Percentiles rank a stretch among this genome's conserved stretches.
phyloP scores from a whole-genome alignment of 345 rosid genomes.

The Psidium friedrichsthalianum region DNA sequence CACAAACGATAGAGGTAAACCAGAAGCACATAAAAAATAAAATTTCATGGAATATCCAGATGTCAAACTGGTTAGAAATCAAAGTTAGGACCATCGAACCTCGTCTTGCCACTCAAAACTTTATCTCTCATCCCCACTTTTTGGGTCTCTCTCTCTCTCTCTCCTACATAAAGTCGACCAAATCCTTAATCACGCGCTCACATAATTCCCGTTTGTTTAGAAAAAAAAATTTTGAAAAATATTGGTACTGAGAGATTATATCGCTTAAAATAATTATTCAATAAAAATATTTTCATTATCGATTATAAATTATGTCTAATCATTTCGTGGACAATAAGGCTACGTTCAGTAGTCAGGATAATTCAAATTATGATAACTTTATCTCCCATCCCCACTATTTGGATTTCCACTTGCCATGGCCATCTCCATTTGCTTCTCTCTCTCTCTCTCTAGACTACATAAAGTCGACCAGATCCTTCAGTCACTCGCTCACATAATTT shows the following conservation, averaged over 20 bases:
- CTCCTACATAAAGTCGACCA: neutral
- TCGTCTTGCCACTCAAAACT: neutral
- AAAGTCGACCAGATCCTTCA: neutral
- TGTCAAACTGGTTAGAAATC: neutral
- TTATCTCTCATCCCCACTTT: neutral
- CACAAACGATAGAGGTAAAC: neutral
- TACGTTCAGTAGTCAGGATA: too few relatives aligned
- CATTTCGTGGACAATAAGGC: neutral
- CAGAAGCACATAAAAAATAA: neutral
- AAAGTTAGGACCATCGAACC: neutral
- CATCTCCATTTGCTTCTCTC: neutral
- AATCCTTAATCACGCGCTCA: neutral
- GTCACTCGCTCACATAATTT: too few relatives aligned
- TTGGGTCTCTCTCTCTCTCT: too few relatives aligned
- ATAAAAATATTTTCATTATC: too few relatives aligned
- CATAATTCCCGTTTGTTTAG: too few relatives aligned
- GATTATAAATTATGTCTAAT: too few relatives aligned
- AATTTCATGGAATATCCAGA: neutral
- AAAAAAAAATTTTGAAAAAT: neutral
- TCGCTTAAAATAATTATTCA: neutral
- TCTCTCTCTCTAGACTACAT: neutral
- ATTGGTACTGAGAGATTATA: neutral
- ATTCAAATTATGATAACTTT: too few relatives aligned
- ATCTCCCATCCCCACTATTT: neutral
- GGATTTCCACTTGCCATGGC: neutral